A percentile compares a stretch with the other conserved stretches of the same genome.
Conservation (phyloP, 75 land plant species). For the Selaginella moellendorffii region DNA sequence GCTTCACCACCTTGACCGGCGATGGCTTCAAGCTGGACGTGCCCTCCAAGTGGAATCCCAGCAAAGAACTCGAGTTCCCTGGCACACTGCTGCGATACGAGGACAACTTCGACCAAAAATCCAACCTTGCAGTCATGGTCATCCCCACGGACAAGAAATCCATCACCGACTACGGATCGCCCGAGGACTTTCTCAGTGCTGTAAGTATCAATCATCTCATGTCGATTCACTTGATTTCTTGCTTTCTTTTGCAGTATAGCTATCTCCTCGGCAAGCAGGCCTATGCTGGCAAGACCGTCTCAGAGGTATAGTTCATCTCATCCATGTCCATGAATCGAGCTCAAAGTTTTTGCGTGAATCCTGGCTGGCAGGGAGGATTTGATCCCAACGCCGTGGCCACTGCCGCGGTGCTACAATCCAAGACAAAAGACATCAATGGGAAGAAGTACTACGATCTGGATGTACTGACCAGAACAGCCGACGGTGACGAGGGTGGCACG, state of each 20-base stretch:
- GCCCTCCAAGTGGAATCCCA: constrained; percentile 95
- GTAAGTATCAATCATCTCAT: constrained; percentile 20
- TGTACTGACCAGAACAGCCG: constrained; percentile 89
- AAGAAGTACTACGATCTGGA: constrained; percentile 55
- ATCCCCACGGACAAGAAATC: constrained; percentile 59
- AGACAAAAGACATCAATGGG: constrained; percentile 33
- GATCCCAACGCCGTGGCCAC: constrained; percentile 60
- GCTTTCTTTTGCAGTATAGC: constrained; percentile 43
- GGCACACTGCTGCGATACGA: constrained; percentile 84
- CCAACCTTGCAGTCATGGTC: constrained; percentile 60
- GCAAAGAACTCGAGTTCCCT: constrained; percentile 87
- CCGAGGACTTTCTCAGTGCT: constrained; percentile 62
- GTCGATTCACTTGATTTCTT: not conserved
- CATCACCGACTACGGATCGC: constrained; percentile 82
- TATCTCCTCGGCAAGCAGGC: constrained; percentile 83
- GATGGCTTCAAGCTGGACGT: constrained; percentile 67
- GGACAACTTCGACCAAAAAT: constrained; percentile 80
- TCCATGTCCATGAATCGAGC: too few species aligned
- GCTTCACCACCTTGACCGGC: constrained; percentile 55
- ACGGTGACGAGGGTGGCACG: constrained; percentile 95
- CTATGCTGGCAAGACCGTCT: constrained; percentile 53
- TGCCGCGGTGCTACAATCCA: constrained; percentile 57
- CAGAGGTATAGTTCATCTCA: constrained; percentile 33
- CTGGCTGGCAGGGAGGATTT: constrained; percentile 68
- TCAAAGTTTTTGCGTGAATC: too few species aligned